Evolutionary conservation across 2,329 filamentous ascomycete species (phyloP).

Genomic region (Aspergillus sp.): DNA sequence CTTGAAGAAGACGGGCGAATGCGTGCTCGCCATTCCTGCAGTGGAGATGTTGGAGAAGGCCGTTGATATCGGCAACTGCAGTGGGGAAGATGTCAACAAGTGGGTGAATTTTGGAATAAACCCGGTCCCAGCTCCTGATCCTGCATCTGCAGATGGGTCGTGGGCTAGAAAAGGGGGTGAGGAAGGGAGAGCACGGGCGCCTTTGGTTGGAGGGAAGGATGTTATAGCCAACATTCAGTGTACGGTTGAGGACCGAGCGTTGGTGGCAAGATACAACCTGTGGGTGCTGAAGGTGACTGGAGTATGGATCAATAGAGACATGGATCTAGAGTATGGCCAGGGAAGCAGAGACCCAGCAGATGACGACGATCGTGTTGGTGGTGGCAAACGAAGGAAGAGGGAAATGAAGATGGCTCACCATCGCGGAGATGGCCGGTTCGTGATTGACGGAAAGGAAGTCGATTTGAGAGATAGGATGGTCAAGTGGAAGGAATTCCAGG

Average conservation of each 20-base stretch:
- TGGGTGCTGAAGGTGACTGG: constrained; percentile 4
- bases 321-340: constrained; percentile 7
- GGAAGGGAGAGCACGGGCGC: not conserved
- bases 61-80: constrained; percentile 8
- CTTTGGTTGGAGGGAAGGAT: constrained; percentile 1
- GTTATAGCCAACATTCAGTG: constrained; percentile 7
- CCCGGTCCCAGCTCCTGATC: not conserved
- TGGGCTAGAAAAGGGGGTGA: not conserved
- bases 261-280: constrained; percentile 6
- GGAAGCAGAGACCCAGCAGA: not conserved
- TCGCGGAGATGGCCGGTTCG: constrained; percentile 6
- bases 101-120: constrained; percentile 1
- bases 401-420: constrained; percentile 10
- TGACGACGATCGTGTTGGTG: not conserved
- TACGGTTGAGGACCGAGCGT: constrained; percentile 5
- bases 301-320: constrained; percentile 5
- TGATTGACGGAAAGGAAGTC: constrained; percentile 5
- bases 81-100: constrained; percentile 5
- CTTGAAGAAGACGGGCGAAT: constrained; percentile 6
- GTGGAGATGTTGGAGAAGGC: constrained; percentile 5
- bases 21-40: constrained; percentile 4
- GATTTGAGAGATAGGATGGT: constrained; percentile 5
- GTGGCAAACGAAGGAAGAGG: not conserved
- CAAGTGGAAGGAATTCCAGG: constrained; percentile 10
- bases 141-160: not conserved